These are phyloP conservation scores for Plasmopara muralis DNA, from an alignment of 352 stramenopile genomes.

Conservation along the genomic window DNA sequence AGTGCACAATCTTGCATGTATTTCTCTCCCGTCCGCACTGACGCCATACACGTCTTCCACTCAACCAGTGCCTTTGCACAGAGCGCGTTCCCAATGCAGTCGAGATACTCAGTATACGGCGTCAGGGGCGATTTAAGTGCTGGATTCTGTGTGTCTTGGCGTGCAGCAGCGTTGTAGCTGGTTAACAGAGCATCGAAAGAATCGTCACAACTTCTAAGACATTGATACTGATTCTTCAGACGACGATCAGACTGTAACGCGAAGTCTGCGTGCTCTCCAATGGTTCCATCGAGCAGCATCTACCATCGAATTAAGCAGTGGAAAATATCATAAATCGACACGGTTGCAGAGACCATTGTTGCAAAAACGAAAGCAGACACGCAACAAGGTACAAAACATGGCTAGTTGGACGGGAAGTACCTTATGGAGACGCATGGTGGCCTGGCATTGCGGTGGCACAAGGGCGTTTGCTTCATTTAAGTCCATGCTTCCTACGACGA, in stretches of 20 bases:
- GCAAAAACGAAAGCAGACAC: too few relatives aligned
- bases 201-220: slow-evolving; percentile 45
- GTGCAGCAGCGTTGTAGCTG: slow-evolving; percentile 1
- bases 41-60: slow-evolving; percentile 49
- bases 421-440: too few relatives aligned
- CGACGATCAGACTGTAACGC: slow-evolving; percentile 36
- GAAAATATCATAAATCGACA: slow-evolving; percentile 3
- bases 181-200: slow-evolving; percentile 44
- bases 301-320: slow-evolving; percentile 6
- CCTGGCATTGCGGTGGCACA: too few relatives aligned
- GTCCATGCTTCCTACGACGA: too few relatives aligned
- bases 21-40: slow-evolving; percentile 30
- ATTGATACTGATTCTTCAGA: slow-evolving; percentile 35
- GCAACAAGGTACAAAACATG: too few relatives aligned
- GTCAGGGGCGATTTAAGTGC: slow-evolving; percentile 27
- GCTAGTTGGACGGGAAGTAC: too few relatives aligned
- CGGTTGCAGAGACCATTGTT: too few relatives aligned
- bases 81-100: slow-evolving; percentile 45
- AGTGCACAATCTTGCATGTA: slow-evolving; percentile 39
- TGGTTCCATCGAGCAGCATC: slow-evolving; percentile 37
- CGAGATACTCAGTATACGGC: slow-evolving; percentile 60
- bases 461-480: too few relatives aligned
- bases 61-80: slow-evolving; percentile 44
- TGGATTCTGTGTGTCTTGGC: slow-evolving; percentile 4
- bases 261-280: slow-evolving; percentile 34